A percentile compares a stretch with the other conserved stretches of the same genome.
phyloP scores from a whole-genome alignment of 306 rosid genomes.

The Trifolium subterraneum region DNA sequence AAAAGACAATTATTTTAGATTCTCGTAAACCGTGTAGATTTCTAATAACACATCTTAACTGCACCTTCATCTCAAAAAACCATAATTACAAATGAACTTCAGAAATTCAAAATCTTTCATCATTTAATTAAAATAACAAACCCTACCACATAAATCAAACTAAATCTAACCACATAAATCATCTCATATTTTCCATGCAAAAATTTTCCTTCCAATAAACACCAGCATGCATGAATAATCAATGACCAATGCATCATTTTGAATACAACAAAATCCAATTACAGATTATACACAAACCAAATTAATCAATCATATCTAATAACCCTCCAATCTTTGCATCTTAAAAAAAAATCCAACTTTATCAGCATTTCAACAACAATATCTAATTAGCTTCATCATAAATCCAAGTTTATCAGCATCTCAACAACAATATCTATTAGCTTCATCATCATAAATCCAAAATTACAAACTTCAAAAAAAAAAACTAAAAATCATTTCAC shows the following conservation, averaged over 20 bases:
- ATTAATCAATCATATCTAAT: background rate
- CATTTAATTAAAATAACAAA: background rate
- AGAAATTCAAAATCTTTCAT: background rate
- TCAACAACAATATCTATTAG: constrained; percentile 5
- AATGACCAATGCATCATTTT: background rate
- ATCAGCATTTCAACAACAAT: background rate
- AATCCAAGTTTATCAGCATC: background rate
- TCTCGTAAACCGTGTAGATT: constrained; percentile 11
- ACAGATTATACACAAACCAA: background rate
- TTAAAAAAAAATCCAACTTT: background rate
- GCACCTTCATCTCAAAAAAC: background rate
- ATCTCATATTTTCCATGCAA: background rate
- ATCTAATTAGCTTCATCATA: constrained; percentile 9
- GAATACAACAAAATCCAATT: constrained; percentile 25
- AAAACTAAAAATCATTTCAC: background rate
- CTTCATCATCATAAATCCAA: constrained; percentile 20
- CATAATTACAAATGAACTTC: background rate
- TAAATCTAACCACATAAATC: constrained; percentile 14
- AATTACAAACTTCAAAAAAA: background rate
- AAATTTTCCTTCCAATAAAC: background rate
- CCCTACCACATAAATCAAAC: background rate
- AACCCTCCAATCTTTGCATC: background rate
- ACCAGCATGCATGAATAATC: background rate
- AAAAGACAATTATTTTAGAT: background rate
- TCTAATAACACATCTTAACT: constrained; percentile 11